phyloP scores from a whole-genome alignment of 352 stramenopile species.

The Elongisporangium prolatum region DNA sequence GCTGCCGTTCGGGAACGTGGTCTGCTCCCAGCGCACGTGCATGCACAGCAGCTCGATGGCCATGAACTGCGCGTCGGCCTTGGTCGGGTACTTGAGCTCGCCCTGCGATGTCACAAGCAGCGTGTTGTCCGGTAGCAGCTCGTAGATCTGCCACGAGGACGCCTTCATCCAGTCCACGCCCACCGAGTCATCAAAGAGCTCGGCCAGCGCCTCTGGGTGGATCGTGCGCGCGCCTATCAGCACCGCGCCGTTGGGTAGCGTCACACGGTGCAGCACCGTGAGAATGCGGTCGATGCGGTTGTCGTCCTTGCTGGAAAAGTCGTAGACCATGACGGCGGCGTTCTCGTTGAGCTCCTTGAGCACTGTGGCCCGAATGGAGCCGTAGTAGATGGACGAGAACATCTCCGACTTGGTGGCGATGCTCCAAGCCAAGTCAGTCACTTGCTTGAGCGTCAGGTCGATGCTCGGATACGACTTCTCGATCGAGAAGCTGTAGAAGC shows the following conservation, averaged over 20 bases:
- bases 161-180: slow-evolving; percentile 21
- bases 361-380: slow-evolving; percentile 22
- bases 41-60: slow-evolving; percentile 30
- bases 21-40: slow-evolving; percentile 29
- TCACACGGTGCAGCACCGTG: slow-evolving; percentile 20
- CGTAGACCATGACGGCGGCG: slow-evolving; percentile 22
- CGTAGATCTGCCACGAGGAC: slow-evolving; percentile 26
- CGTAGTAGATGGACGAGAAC: slow-evolving; percentile 27
- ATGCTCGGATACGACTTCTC: slow-evolving; percentile 23
- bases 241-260: slow-evolving; percentile 18
- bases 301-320: slow-evolving; percentile 23
- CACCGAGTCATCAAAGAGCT: slow-evolving; percentile 3
- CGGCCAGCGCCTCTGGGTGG: not conserved
- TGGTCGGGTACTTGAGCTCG: slow-evolving; percentile 20
- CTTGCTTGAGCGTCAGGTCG: slow-evolving; percentile 19
- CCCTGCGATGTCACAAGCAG: slow-evolving; percentile 23
- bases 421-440: slow-evolving; percentile 22
- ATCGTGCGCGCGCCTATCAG: slow-evolving; percentile 26
- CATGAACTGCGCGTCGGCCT: slow-evolving; percentile 25
- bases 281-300: slow-evolving; percentile 27
- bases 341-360: slow-evolving; percentile 26
- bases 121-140: slow-evolving; percentile 15
- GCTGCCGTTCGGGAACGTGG: not conserved
- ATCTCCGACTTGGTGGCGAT: slow-evolving; percentile 23
- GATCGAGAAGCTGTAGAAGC: slow-evolving; percentile 24